Conservation (phyloP, 106 monocot genomes). For the Allium cepa region DNA sequence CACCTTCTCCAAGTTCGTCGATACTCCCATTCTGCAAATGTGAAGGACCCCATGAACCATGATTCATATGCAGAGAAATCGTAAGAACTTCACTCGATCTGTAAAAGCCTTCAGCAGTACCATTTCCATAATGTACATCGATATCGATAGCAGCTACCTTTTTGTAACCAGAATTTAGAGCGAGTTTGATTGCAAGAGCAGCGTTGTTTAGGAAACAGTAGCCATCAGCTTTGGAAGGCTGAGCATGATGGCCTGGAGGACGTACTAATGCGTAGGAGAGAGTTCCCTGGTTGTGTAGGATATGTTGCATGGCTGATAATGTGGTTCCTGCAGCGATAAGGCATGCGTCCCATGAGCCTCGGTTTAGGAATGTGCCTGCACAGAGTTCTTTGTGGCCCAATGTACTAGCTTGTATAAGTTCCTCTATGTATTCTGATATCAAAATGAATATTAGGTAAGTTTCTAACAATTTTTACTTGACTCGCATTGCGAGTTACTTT, state of each 20-base stretch:
- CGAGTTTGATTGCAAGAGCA: constrained; percentile 65
- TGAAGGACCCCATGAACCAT: constrained; percentile 88
- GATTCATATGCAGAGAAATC: constrained; percentile 90
- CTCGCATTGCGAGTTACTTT: too few relatives aligned
- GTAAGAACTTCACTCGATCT: constrained; percentile 58
- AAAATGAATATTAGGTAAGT: neutral
- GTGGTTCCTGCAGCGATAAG: constrained; percentile 81
- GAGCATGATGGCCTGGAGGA: constrained; percentile 95
- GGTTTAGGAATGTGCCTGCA: constrained; percentile 75
- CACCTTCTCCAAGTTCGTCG: constrained; percentile 62
- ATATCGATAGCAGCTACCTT: constrained; percentile 65
- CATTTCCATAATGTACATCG: constrained; percentile 95
- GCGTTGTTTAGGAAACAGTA: constrained; percentile 97
- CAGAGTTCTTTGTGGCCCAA: constrained; percentile 46
- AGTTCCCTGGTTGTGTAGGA: constrained; percentile 56
- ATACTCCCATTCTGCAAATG: constrained; percentile 75
- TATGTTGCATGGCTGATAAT: constrained; percentile 66
- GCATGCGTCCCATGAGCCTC: constrained; percentile 74
- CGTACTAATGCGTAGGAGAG: constrained; percentile 83
- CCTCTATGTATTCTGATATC: constrained; percentile 68
- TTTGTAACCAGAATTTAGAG: constrained; percentile 46
- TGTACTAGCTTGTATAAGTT: constrained; percentile 50
- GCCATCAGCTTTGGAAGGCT: constrained; percentile 81
- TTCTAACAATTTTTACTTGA: neutral
- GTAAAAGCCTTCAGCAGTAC: constrained; percentile 93